Percentiles rank a stretch among this genome's conserved stretches.
Conservation (phyloP, 257 asterid genomes). For the Scutellaria minor region DNA sequence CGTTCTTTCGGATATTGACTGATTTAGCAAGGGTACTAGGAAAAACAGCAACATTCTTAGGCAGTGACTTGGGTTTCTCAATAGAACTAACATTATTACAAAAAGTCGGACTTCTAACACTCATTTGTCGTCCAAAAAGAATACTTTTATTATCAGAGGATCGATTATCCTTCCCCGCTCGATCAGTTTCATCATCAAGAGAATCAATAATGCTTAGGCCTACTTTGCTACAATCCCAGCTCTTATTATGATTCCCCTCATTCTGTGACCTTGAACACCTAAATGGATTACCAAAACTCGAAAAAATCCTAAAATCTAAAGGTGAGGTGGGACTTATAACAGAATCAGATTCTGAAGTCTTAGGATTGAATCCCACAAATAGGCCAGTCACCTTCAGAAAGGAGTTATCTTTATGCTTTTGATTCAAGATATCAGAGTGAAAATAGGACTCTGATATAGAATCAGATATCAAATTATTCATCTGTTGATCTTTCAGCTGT, state of each 20-base stretch:
- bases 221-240: constrained; percentile 75
- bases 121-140: constrained; percentile 64
- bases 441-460: constrained; percentile 56
- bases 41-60: constrained; percentile 58
- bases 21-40: constrained; percentile 43
- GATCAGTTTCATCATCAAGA: constrained; percentile 59
- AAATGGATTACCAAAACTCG: constrained; percentile 70
- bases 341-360: constrained; percentile 76
- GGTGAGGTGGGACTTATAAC: constrained; percentile 93
- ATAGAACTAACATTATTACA: constrained; percentile 41
- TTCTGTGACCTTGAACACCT: constrained; percentile 53
- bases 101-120: constrained; percentile 48
- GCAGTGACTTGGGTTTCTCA: constrained; percentile 66
- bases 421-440: constrained; percentile 54
- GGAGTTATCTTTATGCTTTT: constrained; percentile 57
- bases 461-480: constrained; percentile 60
- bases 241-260: constrained; percentile 58
- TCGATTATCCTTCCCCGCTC: constrained; percentile 43
- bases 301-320: constrained; percentile 78
- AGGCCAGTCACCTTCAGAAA: constrained; percentile 65
- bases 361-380: constrained; percentile 72
- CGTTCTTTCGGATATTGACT: constrained; percentile 44
- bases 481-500: constrained; percentile 60
- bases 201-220: constrained; percentile 91
- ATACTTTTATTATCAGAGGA: constrained; percentile 63